phyloP scores from a whole-genome alignment of 345 rosid species.

The Bruguiera gymnorhiza region DNA sequence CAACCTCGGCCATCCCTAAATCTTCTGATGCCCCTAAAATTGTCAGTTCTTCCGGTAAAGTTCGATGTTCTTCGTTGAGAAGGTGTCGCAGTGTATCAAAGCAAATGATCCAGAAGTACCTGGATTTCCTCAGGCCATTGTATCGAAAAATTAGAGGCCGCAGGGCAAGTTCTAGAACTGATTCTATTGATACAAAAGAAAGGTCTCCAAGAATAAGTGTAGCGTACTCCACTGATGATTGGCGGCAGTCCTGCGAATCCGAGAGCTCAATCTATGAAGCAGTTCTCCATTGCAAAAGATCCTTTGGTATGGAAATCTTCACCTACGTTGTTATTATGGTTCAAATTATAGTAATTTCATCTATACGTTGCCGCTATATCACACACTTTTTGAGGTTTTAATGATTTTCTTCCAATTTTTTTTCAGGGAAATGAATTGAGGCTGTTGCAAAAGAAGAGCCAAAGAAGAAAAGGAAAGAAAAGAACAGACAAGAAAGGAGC shows the following conservation, averaged over 20 bases:
- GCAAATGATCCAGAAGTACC: constrained; percentile 57
- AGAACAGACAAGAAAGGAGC: constrained; percentile 9
- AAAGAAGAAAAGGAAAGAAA: not conserved
- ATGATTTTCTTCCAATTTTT: constrained; percentile 3
- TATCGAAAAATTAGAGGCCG: constrained; percentile 49
- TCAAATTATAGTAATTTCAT: not conserved
- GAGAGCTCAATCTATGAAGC: constrained; percentile 91
- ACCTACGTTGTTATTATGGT: not conserved
- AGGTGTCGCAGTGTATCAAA: constrained; percentile 55
- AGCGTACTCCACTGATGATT: constrained; percentile 52
- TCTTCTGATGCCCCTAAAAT: constrained; percentile 28
- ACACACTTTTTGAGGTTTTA: constrained; percentile 12
- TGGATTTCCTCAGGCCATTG: constrained; percentile 68
- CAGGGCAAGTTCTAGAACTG: constrained; percentile 36
- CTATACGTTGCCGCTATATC: not conserved
- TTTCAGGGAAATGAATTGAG: constrained; percentile 40
- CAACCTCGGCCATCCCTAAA: constrained; percentile 24
- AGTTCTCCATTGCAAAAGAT: constrained; percentile 94
- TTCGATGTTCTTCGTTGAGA: constrained; percentile 39
- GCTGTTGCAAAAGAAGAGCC: constrained; percentile 6
- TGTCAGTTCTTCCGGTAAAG: constrained; percentile 16
- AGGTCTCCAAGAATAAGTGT: constrained; percentile 70
- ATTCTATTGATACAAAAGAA: constrained; percentile 38
- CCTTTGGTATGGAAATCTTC: constrained; percentile 46
- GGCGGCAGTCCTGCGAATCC: constrained; percentile 79